These are phyloP conservation scores for Amanita rubescens DNA, from an alignment of 768 basidiomycete genomes.

Conservation along the genomic window DNA sequence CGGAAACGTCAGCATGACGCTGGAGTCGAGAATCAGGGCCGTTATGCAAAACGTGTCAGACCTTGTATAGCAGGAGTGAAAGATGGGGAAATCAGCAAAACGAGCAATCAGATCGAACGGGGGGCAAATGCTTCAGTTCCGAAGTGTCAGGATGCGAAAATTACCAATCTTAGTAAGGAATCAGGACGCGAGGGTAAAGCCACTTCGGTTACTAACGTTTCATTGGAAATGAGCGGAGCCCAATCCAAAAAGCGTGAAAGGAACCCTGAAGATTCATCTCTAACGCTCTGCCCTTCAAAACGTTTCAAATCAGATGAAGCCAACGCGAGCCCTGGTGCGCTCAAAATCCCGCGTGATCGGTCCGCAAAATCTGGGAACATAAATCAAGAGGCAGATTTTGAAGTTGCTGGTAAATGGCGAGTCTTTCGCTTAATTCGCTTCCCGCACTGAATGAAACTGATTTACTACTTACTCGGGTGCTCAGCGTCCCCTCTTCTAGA, in stretches of 20 bases:
- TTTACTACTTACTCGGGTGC: background rate
- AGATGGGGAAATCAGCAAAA: background rate
- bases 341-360: background rate
- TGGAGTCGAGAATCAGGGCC: background rate
- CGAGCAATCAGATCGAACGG: slow-evolving; percentile 4
- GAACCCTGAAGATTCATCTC: slow-evolving; percentile 1
- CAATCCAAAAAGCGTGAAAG: slow-evolving; percentile 2
- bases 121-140: background rate
- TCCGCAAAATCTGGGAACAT: background rate
- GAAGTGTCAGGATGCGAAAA: background rate
- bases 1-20: background rate
- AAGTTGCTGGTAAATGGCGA: background rate
- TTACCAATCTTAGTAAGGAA: background rate
- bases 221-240: background rate
- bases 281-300: background rate
- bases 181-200: background rate
- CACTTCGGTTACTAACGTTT: background rate
- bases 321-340: background rate
- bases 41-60: background rate
- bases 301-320: background rate
- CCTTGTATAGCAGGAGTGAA: background rate
- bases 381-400: background rate
- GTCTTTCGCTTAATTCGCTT: background rate
- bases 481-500: slow-evolving; percentile 13
- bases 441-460: background rate